Conservation (phyloP, 805 yeast genomes). For the Candida methanosorbosa region DNA sequence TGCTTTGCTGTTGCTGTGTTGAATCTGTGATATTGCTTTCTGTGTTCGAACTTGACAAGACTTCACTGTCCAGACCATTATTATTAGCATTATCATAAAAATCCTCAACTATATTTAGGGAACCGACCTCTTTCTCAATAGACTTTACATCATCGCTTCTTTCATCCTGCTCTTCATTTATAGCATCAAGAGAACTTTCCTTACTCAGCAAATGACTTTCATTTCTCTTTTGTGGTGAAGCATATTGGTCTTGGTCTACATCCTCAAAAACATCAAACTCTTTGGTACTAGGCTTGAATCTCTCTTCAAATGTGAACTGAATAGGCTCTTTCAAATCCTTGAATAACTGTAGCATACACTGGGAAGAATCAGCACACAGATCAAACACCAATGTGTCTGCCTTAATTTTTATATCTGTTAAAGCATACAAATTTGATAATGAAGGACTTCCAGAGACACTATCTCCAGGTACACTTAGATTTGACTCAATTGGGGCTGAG, state of each 20-base stretch:
- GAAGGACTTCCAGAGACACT: too few species aligned
- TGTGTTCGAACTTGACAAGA: conserved; percentile 1
- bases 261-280: conserved; percentile 33
- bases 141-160: conserved; percentile 11
- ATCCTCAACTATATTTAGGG: conserved; percentile 19
- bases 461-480: too few species aligned
- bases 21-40: not conserved
- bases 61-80: conserved; percentile 7
- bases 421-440: conserved; percentile 15
- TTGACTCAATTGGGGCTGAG: not conserved
- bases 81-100: conserved; percentile 12
- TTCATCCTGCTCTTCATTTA: not conserved
- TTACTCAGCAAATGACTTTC: not conserved
- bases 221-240: not conserved
- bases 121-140: conserved; percentile 6
- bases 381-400: conserved; percentile 41
- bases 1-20: not conserved
- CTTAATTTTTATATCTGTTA: conserved; percentile 36
- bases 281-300: conserved; percentile 34
- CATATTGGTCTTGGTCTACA: conserved; percentile 28
- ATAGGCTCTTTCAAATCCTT: conserved; percentile 69
- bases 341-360: conserved; percentile 56
- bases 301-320: conserved; percentile 48
- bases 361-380: conserved; percentile 79
- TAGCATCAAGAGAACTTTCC: too few species aligned